These are phyloP conservation scores for Termitomyces sp. DNA, from an alignment of 768 basidiomycete species.

Conservation along the genomic window DNA sequence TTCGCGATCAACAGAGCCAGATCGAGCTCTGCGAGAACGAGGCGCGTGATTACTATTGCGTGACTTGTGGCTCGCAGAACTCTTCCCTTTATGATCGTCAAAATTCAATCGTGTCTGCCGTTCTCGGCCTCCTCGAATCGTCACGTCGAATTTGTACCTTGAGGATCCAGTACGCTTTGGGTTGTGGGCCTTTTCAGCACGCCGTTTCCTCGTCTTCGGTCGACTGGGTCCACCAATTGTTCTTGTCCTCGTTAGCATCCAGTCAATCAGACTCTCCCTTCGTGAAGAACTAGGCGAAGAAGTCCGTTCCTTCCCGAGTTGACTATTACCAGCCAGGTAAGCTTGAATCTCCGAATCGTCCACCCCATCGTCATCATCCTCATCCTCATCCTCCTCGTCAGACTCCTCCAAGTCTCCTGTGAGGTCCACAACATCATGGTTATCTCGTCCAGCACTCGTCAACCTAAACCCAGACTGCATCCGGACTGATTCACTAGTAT, in stretches of 20 bases:
- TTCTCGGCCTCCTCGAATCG: conserved; percentile 29
- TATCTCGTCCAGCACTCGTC: conserved; percentile 4
- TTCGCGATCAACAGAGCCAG: conserved; percentile 42
- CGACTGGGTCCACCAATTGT: conserved; percentile 19
- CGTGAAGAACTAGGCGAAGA: conserved; percentile 16
- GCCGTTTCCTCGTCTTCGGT: conserved; percentile 10
- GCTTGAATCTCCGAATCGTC: conserved; percentile 25
- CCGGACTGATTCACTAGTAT: neutral
- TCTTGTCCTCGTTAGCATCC: conserved; percentile 54
- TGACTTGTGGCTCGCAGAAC: neutral
- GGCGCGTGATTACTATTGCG: neutral
- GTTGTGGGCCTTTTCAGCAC: neutral
- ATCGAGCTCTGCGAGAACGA: neutral
- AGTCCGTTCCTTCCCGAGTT: conserved; percentile 3
- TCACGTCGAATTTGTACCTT: conserved; percentile 29
- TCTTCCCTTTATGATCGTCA: conserved; percentile 7
- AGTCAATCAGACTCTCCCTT: conserved; percentile 56
- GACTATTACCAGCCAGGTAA: conserved; percentile 21
- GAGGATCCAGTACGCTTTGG: conserved; percentile 1
- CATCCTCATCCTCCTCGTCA: neutral
- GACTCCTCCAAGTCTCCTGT: conserved; percentile 9
- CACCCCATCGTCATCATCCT: conserved; percentile 15
- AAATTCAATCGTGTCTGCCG: conserved; percentile 38
- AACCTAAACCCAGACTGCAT: conserved; percentile 1
- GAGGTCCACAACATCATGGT: conserved; percentile 18